phyloP scores from a whole-genome alignment of 1,284 basidiomycete species.

The Microbotryomycetes sp. region DNA sequence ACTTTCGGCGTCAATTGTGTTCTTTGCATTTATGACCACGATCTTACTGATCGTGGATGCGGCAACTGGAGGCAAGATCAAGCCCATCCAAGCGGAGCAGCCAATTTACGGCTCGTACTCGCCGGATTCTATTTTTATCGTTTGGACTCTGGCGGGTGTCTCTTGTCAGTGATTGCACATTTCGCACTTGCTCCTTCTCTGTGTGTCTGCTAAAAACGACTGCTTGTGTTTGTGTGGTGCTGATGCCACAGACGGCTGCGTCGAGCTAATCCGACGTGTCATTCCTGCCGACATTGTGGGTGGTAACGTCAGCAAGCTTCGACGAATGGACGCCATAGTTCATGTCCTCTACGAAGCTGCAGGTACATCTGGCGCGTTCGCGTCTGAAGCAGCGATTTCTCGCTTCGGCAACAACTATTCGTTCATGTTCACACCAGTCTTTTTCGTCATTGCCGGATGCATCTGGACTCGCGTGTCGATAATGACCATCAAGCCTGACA shows the following conservation, averaged over 20 bases:
- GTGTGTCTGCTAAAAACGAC: neutral
- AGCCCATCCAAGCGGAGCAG: neutral
- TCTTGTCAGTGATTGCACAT: neutral
- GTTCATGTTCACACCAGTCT: constrained; percentile 36
- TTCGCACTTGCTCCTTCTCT: too few species aligned
- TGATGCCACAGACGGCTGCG: constrained; percentile 41
- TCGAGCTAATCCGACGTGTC: constrained; percentile 44
- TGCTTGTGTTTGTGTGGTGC: constrained; percentile 25
- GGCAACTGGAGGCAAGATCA: constrained; percentile 39
- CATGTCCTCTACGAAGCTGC: constrained; percentile 44
- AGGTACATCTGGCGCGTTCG: constrained; percentile 44
- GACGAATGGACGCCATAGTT: constrained; percentile 44
- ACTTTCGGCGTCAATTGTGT: constrained; percentile 39
- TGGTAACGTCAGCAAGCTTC: constrained; percentile 38
- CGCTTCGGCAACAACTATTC: constrained; percentile 44
- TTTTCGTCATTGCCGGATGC: constrained; percentile 28
- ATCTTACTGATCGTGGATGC: constrained; percentile 43
- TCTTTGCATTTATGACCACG: constrained; percentile 41
- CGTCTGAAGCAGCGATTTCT: constrained; percentile 41
- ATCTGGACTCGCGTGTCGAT: constrained; percentile 35
- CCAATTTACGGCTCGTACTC: constrained; percentile 40
- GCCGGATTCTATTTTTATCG: constrained; percentile 41
- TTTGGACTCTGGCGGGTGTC: constrained; percentile 20
- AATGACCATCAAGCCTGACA: constrained; percentile 8
- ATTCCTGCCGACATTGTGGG: constrained; percentile 39